A percentile compares a stretch with the other conserved stretches of the same genome.
phyloP scores from a whole-genome alignment of 2,329 filamentous ascomycete genomes.

The Calonectria honghensis region DNA sequence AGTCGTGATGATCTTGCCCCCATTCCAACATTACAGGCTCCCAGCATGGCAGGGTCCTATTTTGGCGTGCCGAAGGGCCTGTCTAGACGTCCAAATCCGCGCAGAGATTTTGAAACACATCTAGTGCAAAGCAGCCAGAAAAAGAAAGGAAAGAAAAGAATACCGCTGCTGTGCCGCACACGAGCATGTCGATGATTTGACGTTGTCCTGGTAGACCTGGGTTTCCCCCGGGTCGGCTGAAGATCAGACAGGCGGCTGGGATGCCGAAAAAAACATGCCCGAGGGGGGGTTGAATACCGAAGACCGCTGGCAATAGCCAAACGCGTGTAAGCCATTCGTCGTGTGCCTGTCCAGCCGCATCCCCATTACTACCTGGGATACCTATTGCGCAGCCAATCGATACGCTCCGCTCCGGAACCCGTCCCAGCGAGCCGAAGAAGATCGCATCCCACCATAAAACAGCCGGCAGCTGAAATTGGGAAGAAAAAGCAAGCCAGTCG shows the following conservation, averaged over 20 bases:
- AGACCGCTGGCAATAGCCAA: conserved; percentile 36
- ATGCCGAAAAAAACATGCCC: conserved; percentile 40
- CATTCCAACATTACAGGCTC: conserved; percentile 26
- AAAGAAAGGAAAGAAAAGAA: conserved; percentile 32
- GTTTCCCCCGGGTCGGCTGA: conserved; percentile 41
- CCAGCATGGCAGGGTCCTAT: neutral
- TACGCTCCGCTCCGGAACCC: conserved; percentile 23
- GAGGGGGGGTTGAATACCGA: conserved; percentile 43
- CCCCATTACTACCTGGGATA: conserved; percentile 37
- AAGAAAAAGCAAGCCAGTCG: conserved; percentile 41
- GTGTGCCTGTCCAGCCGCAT: conserved; percentile 42
- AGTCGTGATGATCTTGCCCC: conserved; percentile 20
- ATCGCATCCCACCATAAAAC: conserved; percentile 40
- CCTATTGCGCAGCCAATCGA: conserved; percentile 43
- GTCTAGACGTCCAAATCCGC: conserved; percentile 15
- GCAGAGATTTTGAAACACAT: conserved; percentile 32
- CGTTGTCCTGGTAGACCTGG: conserved; percentile 35
- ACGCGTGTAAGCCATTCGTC: conserved; percentile 47
- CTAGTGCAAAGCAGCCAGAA: conserved; percentile 9
- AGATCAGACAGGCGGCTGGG: conserved; percentile 41
- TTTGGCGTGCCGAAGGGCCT: conserved; percentile 20
- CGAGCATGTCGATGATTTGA: conserved; percentile 37
- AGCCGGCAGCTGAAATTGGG: conserved; percentile 36
- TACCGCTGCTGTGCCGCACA: conserved; percentile 36
- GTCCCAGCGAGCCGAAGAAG: conserved; percentile 44